Evolutionary conservation across 768 basidiomycete genomes (phyloP), one percentile per base, ranked within the genome.

Genomic region (Chiua virens): DNA sequence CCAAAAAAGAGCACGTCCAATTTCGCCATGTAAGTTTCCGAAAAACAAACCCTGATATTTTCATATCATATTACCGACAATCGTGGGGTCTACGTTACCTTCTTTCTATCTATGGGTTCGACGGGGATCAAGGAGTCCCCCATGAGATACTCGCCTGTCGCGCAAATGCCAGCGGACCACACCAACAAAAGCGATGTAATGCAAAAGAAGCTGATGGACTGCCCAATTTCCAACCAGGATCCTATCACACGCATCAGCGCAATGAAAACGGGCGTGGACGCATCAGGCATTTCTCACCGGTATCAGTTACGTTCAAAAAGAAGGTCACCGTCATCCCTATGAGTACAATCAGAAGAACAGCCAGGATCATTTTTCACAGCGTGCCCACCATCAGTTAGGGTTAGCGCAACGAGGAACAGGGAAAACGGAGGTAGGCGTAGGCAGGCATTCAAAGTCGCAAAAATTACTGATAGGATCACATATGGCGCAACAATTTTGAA

Each of bases 151-250:
- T 91, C 89, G 35, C 91, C 91, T 5, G 78, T 71, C 0, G 80
- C 80, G 54, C 87, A 87, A 20, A 93, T 81, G 1, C 82, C 88
- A 23, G 86, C 87, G 1, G 87, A 86, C 82, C 88, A 92, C 5
- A 90, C 74, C 36, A 89, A 74, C 48, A 94, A 72, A 34, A 92
- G 69, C 1, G 89, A 91, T 1, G 88, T 82, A 53, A 93, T 89
- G 58, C 85, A 86, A 70, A 92, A 94, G 71, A 92, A 92, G 44
- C 80, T 90, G 65, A 94, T 92, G 0, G 89, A 85, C 62, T 90
- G 87, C 7, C 92, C 91, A 46, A 92, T 94, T 62, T 94, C 89
- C 50, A 93, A 72, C 92, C 92, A 94, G 4, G 87, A 90, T 0
- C 92, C 87, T 80, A 59, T 32, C 7, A 20, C 52, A 3, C 34